Base-by-base conservation (phyloP, 2,329 filamentous ascomycete genomes). In the Scytalidium sp. region DNA sequence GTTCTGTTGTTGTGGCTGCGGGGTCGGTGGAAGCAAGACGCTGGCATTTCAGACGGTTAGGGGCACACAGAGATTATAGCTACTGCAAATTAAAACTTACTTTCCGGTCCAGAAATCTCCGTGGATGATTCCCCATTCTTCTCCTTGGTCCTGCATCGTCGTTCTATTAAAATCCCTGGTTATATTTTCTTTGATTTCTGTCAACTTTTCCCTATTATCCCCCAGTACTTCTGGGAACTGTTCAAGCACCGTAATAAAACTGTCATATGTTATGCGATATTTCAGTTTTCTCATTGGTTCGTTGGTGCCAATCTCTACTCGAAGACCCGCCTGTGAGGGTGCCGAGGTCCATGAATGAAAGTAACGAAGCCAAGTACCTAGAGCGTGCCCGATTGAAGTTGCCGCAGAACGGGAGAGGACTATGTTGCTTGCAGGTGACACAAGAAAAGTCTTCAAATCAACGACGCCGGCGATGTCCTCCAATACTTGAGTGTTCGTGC, bases 81-180 rank as follows among this genome's bases (percentile, higher is more conserved):
- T n/a, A 29, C 25, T 13, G 25, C 8, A 10, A 69, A 44, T n/a
- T 20, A 29, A 45, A 25, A 57, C 68, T 46, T 64, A 71, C 68
- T 84, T 84, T 48, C 79, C 80, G 1, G 79, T 76, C 79, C 80
- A 83, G 50, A 83, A 83, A 54, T 84, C 79, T 0, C 80, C 80
- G 55, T 84, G 81, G 17, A 83, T 73, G 42, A 68, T 59, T 46
- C 57, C 58, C 46, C 49, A 53, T 27, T 64, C 59, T 41, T 53
- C 22, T 19, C 41, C 19, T 25, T 20, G 13, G 3, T 22, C 36
- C 10, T 52, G 46, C 13, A 6, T 45, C 20, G 46, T 6, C 40
- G n/a, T n/a, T 20, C 19, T 43, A 9, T 64, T 54, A 32, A 76
- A 57, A 57, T 80, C 77, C 2, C 60, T 61, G 0, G 64, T 63